Conservation (phyloP, 1,139 yeast genomes). For the Lodderomyces margitis region DNA sequence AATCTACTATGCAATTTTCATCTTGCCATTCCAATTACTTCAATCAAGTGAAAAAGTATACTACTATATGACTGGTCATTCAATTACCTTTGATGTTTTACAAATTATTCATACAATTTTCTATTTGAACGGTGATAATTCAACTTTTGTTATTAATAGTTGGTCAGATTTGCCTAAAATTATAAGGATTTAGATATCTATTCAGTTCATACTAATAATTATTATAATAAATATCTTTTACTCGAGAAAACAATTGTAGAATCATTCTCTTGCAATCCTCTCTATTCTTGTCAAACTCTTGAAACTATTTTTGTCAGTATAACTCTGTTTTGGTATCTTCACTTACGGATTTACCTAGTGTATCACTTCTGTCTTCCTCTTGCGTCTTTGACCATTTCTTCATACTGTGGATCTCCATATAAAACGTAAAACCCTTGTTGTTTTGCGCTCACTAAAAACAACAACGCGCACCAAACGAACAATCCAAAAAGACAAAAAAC, state of each 20-base stretch:
- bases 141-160: neutral
- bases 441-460: no score
- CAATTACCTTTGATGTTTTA: neutral
- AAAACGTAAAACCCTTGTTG: no score
- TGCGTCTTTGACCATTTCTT: no score
- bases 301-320: no score
- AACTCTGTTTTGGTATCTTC: no score
- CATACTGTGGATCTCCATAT: no score
- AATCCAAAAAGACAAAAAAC: no score
- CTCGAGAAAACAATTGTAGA: neutral
- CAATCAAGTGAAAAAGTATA: constrained; percentile 16
- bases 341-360: no score
- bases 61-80: constrained; percentile 22
- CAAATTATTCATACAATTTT: neutral
- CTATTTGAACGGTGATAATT: constrained; percentile 1
- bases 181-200: neutral
- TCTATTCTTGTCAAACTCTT: no score
- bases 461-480: no score
- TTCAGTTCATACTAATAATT: neutral
- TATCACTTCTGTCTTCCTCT: no score
- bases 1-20: constrained; percentile 20
- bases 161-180: constrained; percentile 1
- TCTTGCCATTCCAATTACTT: constrained; percentile 17
- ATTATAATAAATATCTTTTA: neutral
- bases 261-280: no score